phyloP scores from a whole-genome alignment of 2,329 filamentous ascomycete genomes.

The Chrysoporthe cubensis region DNA sequence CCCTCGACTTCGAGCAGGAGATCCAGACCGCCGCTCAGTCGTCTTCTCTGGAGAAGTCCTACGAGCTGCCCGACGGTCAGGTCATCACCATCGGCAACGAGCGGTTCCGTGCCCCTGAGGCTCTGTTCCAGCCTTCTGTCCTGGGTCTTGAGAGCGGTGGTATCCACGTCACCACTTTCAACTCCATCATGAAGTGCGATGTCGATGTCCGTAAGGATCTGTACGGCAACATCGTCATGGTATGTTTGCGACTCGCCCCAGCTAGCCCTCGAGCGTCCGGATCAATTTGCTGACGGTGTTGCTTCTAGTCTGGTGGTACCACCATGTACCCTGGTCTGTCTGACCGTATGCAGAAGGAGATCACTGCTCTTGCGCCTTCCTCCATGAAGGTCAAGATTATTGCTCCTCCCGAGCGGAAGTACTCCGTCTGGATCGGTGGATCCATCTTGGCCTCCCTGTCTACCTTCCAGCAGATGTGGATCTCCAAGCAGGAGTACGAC shows the following conservation, averaged over 20 bases:
- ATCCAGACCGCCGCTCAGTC: slow-evolving; percentile 99
- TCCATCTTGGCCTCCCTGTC: slow-evolving; percentile 99
- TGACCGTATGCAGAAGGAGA: slow-evolving; percentile 99
- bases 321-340: slow-evolving; percentile 99
- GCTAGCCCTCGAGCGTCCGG: not conserved
- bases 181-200: slow-evolving; percentile 99
- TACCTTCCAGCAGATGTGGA: slow-evolving; percentile 99
- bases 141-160: slow-evolving; percentile 97
- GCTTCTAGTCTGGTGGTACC: slow-evolving; percentile 90
- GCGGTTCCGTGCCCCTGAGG: slow-evolving; percentile 99
- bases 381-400: slow-evolving; percentile 99
- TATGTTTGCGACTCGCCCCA: slow-evolving; percentile 56
- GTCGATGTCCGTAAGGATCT: slow-evolving; percentile 99
- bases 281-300: slow-evolving; percentile 38
- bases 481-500: slow-evolving; percentile 99
- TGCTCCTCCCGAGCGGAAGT: slow-evolving; percentile 99
- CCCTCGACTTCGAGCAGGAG: slow-evolving; percentile 99
- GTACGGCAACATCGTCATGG: slow-evolving; percentile 99
- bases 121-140: slow-evolving; percentile 98
- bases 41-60: slow-evolving; percentile 99
- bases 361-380: slow-evolving; percentile 97
- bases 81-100: slow-evolving; percentile 99
- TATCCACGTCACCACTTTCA: slow-evolving; percentile 99
- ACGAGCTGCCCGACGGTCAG: slow-evolving; percentile 98
- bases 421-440: slow-evolving; percentile 99